Conservation (phyloP, 192 early-diverging fungal genomes). For the Linnemannia exigua region DNA sequence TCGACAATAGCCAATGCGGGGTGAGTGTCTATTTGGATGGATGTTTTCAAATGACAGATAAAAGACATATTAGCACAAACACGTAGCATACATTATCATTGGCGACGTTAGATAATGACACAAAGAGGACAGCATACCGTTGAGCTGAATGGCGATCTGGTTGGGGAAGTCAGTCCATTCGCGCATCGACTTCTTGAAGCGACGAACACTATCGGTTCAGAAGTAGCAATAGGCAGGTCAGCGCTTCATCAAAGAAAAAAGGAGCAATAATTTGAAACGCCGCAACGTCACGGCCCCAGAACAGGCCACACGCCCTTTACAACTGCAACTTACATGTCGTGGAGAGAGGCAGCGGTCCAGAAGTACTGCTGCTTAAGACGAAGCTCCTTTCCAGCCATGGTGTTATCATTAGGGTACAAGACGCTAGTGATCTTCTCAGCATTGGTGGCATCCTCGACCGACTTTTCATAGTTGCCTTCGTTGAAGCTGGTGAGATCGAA, state of each 20-base stretch:
- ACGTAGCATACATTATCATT: not conserved
- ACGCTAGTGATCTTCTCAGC: conserved; percentile 97
- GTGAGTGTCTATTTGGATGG: conserved; percentile 86
- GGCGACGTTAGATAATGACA: not conserved
- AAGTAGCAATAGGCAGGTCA: not conserved
- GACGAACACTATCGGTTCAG: conserved; percentile 70
- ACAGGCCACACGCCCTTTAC: no score
- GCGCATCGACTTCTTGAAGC: conserved; percentile 91
- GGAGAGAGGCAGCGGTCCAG: conserved; percentile 92
- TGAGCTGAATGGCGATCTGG: conserved; percentile 96
- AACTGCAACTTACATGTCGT: conserved; percentile 73
- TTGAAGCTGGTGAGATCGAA: conserved; percentile 93
- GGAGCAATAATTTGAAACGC: conserved; percentile 9
- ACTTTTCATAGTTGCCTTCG: conserved; percentile 92
- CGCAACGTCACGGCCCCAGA: conserved; percentile 7
- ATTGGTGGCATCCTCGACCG: conserved; percentile 90
- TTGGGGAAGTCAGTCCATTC: conserved; percentile 93
- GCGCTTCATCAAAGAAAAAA: conserved; percentile 1
- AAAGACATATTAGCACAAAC: not conserved
- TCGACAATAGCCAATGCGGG: conserved; percentile 96
- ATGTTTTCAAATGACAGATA: not conserved
- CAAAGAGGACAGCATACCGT: conserved; percentile 63
- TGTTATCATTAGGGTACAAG: conserved; percentile 98
- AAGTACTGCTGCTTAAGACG: conserved; percentile 99
- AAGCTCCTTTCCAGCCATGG: conserved; percentile 95